A percentile compares a stretch with the other conserved stretches of the same genome.
Evolutionary conservation across 2,329 filamentous ascomycete species (phyloP).

Genomic region (Anthostomella pinea): DNA sequence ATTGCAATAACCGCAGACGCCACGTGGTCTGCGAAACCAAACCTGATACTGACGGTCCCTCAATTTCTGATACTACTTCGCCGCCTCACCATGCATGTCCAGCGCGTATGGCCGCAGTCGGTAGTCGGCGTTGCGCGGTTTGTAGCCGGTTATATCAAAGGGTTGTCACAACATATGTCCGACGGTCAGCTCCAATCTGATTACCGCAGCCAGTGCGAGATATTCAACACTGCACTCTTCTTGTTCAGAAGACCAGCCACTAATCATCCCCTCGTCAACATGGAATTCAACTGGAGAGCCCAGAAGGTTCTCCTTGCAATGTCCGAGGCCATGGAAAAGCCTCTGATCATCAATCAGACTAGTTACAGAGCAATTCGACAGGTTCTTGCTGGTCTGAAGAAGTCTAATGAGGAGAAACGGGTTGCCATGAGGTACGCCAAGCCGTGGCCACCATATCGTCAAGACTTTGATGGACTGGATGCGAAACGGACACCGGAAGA

Average conservation of each 20-base stretch:
- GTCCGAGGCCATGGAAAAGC: constrained; percentile 46
- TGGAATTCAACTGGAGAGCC: constrained; percentile 54
- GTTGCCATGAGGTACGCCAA: constrained; percentile 47
- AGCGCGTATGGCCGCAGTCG: constrained; percentile 26
- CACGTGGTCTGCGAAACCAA: constrained; percentile 1
- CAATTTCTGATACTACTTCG: constrained; percentile 25
- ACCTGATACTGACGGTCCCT: constrained; percentile 10
- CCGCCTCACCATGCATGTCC: constrained; percentile 24
- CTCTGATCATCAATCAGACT: constrained; percentile 47
- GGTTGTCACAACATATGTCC: constrained; percentile 16
- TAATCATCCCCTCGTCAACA: constrained; percentile 34
- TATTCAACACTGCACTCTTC: constrained; percentile 42
- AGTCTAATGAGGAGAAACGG: constrained; percentile 48
- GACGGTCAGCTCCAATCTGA: constrained; percentile 10
- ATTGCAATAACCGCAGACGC: background rate
- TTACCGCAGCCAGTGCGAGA: constrained; percentile 30
- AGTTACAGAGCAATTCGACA: constrained; percentile 55
- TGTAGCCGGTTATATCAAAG: constrained; percentile 29
- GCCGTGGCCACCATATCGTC: constrained; percentile 60
- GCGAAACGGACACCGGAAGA: constrained; percentile 50
- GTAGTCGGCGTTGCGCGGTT: constrained; percentile 31
- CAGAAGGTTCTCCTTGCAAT: constrained; percentile 52
- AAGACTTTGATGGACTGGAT: constrained; percentile 57
- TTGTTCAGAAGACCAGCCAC: constrained; percentile 36
- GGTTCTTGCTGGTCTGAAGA: constrained; percentile 52